Evolutionary conservation across 352 stramenopile species (phyloP).

Genomic region (Globisporangium polare): DNA sequence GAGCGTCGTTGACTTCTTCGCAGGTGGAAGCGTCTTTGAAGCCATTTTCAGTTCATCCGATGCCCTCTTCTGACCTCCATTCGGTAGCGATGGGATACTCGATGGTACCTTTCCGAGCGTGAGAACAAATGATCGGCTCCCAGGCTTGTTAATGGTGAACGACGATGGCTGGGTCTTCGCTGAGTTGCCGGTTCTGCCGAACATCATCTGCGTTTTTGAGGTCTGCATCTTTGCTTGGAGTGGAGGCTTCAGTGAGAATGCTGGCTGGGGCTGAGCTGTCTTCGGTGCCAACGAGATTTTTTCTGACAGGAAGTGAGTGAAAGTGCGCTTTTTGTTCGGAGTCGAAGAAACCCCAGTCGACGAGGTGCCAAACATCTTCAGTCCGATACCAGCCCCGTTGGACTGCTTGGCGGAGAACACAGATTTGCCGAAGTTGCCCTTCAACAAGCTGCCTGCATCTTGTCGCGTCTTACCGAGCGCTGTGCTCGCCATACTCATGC

Average conservation of each 20-base stretch:
- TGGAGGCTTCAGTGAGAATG: conserved; percentile 2
- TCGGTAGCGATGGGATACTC: neutral
- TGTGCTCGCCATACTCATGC: neutral
- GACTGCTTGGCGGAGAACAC: neutral
- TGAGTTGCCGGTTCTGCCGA: neutral
- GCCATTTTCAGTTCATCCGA: neutral
- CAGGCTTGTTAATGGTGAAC: neutral
- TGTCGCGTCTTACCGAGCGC: neutral
- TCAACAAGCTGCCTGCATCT: neutral
- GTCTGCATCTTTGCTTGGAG: neutral
- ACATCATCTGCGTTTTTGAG: neutral
- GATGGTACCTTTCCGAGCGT: neutral
- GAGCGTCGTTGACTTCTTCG: neutral
- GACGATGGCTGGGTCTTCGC: neutral
- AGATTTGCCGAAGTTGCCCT: neutral
- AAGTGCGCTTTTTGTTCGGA: conserved; percentile 13
- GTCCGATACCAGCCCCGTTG: neutral
- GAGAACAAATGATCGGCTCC: neutral
- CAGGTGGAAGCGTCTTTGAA: neutral
- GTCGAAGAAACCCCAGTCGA: neutral
- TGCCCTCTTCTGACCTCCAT: conserved; percentile 2
- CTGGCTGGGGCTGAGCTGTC: neutral
- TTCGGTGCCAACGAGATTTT: conserved; percentile 8
- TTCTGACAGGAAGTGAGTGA: conserved; percentile 10
- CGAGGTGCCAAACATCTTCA: neutral